These are phyloP conservation scores for Iris macrosiphon DNA, from an alignment of 106 monocot species.

Conservation along the genomic window DNA sequence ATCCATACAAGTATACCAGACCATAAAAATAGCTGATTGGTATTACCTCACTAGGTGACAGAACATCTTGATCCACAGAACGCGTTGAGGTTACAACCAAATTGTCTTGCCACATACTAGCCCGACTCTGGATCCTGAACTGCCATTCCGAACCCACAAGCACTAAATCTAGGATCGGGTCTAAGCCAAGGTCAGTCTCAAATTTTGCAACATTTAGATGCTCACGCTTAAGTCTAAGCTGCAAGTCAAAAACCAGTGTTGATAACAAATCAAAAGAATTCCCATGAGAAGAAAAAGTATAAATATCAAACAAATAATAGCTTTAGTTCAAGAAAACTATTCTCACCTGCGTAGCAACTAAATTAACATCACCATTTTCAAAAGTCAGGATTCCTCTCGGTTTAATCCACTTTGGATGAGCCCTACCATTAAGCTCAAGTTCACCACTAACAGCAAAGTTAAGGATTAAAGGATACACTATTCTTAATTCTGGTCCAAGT, in stretches of 20 bases:
- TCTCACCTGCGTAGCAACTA: conserved; percentile 94
- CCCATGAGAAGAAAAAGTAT: not conserved
- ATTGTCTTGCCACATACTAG: conserved; percentile 95
- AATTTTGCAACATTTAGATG: conserved; percentile 95
- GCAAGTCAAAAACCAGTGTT: not conserved
- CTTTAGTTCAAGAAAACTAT: not conserved
- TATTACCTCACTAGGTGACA: conserved; percentile 82
- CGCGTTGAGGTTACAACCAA: conserved; percentile 86
- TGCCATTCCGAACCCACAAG: conserved; percentile 98
- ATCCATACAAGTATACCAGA: not conserved
- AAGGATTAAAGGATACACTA: conserved; percentile 92
- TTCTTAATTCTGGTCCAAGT: conserved; percentile 94
- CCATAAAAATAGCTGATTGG: not conserved
- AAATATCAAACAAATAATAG: not conserved
- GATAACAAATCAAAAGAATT: no score
- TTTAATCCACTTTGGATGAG: conserved; percentile 70
- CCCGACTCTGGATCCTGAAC: conserved; percentile 91
- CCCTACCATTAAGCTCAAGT: conserved; percentile 88
- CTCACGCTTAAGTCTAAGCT: conserved; percentile 95
- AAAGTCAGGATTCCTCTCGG: conserved; percentile 91
- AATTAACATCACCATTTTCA: conserved; percentile 96
- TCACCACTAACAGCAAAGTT: conserved; percentile 99
- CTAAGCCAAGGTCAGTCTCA: conserved; percentile 95
- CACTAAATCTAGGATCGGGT: conserved; percentile 83
- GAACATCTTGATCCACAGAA: conserved; percentile 95